Evolutionary conservation across 306 rosid species (phyloP).

Genomic region (Inga leiocalycina): DNA sequence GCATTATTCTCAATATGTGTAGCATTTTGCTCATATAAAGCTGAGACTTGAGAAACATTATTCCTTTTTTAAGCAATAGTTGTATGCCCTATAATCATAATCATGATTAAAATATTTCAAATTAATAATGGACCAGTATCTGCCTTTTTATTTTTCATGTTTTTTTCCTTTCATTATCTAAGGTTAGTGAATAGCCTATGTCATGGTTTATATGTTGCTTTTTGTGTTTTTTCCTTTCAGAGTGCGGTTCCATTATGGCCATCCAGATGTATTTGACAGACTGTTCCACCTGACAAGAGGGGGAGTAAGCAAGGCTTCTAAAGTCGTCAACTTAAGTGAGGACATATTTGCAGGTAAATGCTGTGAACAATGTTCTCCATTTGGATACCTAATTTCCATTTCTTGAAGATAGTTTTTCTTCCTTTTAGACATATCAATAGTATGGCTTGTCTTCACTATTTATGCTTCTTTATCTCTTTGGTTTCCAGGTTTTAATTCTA

Average conservation of each 20-base stretch:
- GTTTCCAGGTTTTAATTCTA: slow-evolving; percentile 84
- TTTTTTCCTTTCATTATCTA: not conserved
- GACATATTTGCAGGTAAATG: slow-evolving; percentile 97
- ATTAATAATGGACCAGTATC: not conserved
- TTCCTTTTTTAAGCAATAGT: not conserved
- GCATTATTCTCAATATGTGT: not conserved
- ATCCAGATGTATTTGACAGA: slow-evolving; percentile 96
- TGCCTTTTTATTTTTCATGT: slow-evolving; percentile 7
- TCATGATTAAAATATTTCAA: not conserved
- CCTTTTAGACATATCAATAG: slow-evolving; percentile 1
- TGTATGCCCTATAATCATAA: not conserved
- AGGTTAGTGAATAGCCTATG: slow-evolving; percentile 1
- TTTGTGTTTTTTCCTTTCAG: slow-evolving; percentile 52
- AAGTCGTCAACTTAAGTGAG: slow-evolving; percentile 90
- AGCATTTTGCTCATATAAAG: not conserved
- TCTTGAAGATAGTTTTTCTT: slow-evolving; percentile 6
- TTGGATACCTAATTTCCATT: slow-evolving; percentile 12
- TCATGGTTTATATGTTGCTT: slow-evolving; percentile 14
- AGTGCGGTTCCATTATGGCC: slow-evolving; percentile 98
- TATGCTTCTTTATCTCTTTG: slow-evolving; percentile 17
- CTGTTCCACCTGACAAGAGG: slow-evolving; percentile 98
- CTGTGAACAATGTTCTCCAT: not conserved
- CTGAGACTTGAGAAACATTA: not conserved
- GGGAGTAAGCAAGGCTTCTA: slow-evolving; percentile 96
- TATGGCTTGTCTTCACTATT: slow-evolving; percentile 2